Conservation (phyloP, 768 basidiomycete genomes). For the Tulasnella calospora region DNA sequence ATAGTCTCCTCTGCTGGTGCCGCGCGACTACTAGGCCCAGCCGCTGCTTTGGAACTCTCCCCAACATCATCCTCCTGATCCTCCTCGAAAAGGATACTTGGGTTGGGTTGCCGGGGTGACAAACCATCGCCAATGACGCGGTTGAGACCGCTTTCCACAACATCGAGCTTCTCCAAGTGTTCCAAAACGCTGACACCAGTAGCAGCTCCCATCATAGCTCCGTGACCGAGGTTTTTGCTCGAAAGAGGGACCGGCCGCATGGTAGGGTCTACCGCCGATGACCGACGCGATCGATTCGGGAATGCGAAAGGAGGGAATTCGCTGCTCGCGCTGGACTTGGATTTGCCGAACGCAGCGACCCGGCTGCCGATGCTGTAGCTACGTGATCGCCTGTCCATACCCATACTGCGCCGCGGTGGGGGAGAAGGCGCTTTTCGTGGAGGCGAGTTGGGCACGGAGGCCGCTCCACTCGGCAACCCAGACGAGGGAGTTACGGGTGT, state of each 20-base stretch:
- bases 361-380: constrained; percentile 26
- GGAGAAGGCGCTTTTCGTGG: constrained; percentile 7
- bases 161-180: constrained; percentile 79
- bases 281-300: constrained; percentile 67
- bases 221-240: constrained; percentile 60
- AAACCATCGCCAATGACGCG: constrained; percentile 20
- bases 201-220: constrained; percentile 70
- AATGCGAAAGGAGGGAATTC: constrained; percentile 46
- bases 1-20: background rate
- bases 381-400: constrained; percentile 1
- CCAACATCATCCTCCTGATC: constrained; percentile 25
- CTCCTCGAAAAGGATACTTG: constrained; percentile 20
- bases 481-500: background rate
- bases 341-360: constrained; percentile 14
- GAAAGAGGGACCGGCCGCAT: constrained; percentile 75
- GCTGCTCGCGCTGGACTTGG: constrained; percentile 8
- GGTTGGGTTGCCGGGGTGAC: constrained; percentile 10
- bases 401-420: background rate
- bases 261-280: constrained; percentile 52
- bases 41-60: background rate
- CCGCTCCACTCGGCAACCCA: background rate
- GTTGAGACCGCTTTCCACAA: constrained; percentile 42
- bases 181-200: constrained; percentile 82
- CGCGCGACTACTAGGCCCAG: background rate
- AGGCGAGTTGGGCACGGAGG: constrained; percentile 22